Base-by-base conservation (phyloP, 1,284 basidiomycete genomes). In the Quambalaria eucalypti region DNA sequence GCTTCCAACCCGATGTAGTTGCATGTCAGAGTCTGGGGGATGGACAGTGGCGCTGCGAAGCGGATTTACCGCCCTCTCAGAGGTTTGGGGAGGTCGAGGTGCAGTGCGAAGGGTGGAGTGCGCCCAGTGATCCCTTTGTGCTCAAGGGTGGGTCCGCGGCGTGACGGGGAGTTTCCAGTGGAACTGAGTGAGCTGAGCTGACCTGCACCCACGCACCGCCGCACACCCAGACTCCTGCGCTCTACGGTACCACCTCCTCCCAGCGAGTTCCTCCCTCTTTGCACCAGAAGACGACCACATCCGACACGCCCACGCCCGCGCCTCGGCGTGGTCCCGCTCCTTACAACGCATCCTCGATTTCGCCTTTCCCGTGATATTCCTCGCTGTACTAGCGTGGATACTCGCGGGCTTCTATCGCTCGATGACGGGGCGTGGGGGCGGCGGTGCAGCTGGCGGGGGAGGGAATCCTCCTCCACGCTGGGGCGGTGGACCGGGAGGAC, bases 81-180 rank as follows among this genome's bases (percentile, higher is more conserved):
- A 80, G 88, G 14, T 85, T 96, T 57, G 91, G 91, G 7, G 80
- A 83, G 54, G 84, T 93, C 0, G 81, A 84, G 58, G 86, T 96
- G 1, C 85, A 83, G 21, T 96, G 91, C 68, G 91, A 96, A 78
- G 90, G 91, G 9, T 96, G 85, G 84, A 81, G 80, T 31, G 78
- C 80, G 26, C 81, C 89, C 0, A 86, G 87, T 0, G 90, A 96
- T 76, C 80, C 82, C 0, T 84, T 85, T 70, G 86, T 96, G 12
- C 77, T 93, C 55, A 88, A 89, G n/a, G n/a, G n/a, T n/a, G n/a
- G n/a, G n/a, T n/a, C n/a, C n/a, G n/a, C n/a, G n/a, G n/a, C n/a
- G n/a, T n/a, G n/a, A n/a, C n/a, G n/a, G n/a, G n/a, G n/a, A n/a
- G n/a, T n/a, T n/a, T n/a, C n/a, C n/a, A n/a, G n/a, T n/a, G n/a